Evolutionary conservation across 805 yeast genomes (phyloP), one percentile per base, ranked within the genome.

Genomic region (Jamesozyma hellenica): DNA sequence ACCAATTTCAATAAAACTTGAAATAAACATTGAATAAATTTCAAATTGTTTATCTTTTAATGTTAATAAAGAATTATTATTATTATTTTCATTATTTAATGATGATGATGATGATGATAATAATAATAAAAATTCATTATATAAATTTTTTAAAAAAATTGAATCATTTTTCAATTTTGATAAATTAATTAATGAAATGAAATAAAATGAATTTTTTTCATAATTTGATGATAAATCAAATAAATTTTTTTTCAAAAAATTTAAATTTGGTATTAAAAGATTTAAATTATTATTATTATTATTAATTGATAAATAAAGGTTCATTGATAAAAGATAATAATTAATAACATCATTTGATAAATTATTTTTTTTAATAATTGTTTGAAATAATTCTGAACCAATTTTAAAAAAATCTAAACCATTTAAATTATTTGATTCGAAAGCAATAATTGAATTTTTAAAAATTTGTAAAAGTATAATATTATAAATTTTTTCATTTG

Each of bases 401-500:
- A 71, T 72, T 50, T 65, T 67, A 61, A 60, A 71, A 55, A 66
- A 74, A 46, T 66, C 77, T 35, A 47, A 49, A 15, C 71, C 75
- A 47, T 65, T 70, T 25, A 50, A 53, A 40, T 61, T 65, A 28
- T 55, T 66, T 10, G 46, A 51, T 34, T 53, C 56, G 44, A 52
- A 65, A 16, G 71, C 73, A 41, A 51, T 45, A 31, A 69, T 60
- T 1, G 78, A 60, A 4, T 79, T 77, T 30, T 62, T 60, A 38
- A 80, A 63, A 21, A 82, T 63, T 25, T 72, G 68, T 17, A 61
- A 58, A 34, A 82, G 62, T 4, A 73, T 69, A 3, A 72, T 55
- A 48, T 72, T 64, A 56, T 74, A 81, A 7, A 83, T 79, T 15
- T 63, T 64, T 32, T 55, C 50, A 19, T 70, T 66, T 14, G 92